Conservation (phyloP, 306 rosid species). For the Ormosia emarginata region DNA sequence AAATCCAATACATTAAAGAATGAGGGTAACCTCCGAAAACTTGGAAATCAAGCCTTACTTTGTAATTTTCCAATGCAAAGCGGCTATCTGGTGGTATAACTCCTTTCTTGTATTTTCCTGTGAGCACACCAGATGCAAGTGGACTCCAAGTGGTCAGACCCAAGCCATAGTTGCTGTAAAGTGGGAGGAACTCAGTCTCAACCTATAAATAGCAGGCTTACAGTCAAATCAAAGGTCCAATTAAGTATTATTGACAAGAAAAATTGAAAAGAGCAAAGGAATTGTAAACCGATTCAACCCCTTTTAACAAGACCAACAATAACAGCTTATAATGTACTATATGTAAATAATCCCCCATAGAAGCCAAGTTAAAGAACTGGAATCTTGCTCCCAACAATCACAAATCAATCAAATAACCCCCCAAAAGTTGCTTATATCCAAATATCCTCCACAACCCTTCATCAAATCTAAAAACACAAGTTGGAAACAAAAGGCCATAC, state of each 20-base stretch:
- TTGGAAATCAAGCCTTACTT: constrained; percentile 43
- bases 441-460: not conserved
- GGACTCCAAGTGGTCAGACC: constrained; percentile 99
- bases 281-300: not conserved
- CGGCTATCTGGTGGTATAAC: constrained; percentile 82
- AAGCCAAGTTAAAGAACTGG: not conserved
- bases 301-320: not conserved
- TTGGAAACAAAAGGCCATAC: not conserved
- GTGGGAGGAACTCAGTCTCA: constrained; percentile 82
- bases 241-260: not conserved
- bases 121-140: constrained; percentile 94
- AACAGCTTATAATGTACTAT: not conserved
- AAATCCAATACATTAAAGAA: not conserved
- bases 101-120: constrained; percentile 93
- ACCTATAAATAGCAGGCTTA: constrained; percentile 44
- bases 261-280: not conserved
- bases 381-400: not conserved
- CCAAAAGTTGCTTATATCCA: not conserved
- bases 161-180: constrained; percentile 65
- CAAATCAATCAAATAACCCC: not conserved
- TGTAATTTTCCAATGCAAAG: constrained; percentile 91
- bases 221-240: not conserved
- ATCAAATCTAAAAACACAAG: not conserved
- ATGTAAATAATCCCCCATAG: not conserved
- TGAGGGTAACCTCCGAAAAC: not conserved